Evolutionary conservation across 2,329 filamentous ascomycete species (phyloP), one percentile per base, ranked within the genome.

Genomic region (Aureobasidium sp.): DNA sequence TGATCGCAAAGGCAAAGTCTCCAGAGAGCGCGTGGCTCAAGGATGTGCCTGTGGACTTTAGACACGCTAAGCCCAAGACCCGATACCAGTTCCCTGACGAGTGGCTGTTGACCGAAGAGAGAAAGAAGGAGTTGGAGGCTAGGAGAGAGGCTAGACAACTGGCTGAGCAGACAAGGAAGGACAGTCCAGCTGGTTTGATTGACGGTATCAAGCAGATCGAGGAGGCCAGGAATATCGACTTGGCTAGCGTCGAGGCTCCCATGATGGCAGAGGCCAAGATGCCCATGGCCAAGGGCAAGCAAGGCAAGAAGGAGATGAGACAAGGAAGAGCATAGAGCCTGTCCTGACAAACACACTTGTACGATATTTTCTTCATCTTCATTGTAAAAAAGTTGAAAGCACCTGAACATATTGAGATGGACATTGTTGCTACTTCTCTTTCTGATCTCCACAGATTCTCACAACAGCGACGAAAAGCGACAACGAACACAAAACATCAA

Each of bases 31-130:
- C 99, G 67, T 89, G 83, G 11, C 97, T 97, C 69, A 86, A 86
- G 66, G 94, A 99, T 72, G 77, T 99, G 34, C 93, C 94, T 2
- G 82, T 97, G 53, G 92, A 99, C 71, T 87, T 90, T 63, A 83
- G 94, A 68, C 93, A 97, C 75, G 86, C 93, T 78, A 86, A 83
- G 70, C 80, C 82, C 64, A 89, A 88, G 78, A 73, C 74, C 45
- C 84, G 83, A 71, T 80, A 84, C 60, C 81, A 79, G 66, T 97
- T 97, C 75, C 94, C 94, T 2, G 81, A 85, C 67, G 84, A 86
- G 67, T 99, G 94, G 94, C 83, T 82, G 63, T 77, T 99, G 81
- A 92, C 88, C 2, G 76, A 83, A 50, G 80, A 89, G 75, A 82
- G 90, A 65, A 82, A 81, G 70, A 72, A 77, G 69, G 81, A 88